Base-by-base conservation (phyloP, 2,329 filamentous ascomycete species). In the Sporothrix globosa region DNA sequence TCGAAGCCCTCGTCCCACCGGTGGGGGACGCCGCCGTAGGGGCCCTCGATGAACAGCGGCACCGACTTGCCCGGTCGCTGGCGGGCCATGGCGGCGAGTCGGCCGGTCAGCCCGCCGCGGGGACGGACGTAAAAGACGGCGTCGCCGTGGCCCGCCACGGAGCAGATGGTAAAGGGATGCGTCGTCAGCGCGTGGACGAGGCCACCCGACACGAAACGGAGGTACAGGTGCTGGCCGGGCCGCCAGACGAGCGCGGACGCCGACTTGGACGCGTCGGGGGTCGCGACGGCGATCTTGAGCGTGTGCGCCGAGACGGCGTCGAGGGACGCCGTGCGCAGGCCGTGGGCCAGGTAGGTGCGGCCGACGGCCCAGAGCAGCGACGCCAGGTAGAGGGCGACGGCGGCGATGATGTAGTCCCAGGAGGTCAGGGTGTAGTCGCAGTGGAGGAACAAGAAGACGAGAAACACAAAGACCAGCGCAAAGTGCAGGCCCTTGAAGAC, bases 321-420 rank as follows among this genome's bases (percentile, higher is more conserved):
- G 17, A 87, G 75, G 17, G 74, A 77, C 0, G 85, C 86, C 34
- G 76, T 78, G 52, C 81, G 80, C 54, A 84, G 68, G n/a, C 86
- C 85, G 73, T 87, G 80, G 72, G 84, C 80, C 68, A 87, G 80
- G 69, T 79, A 83, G 1, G 83, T 85, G 17, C 82, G 79, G 58
- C 83, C 77, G 71, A 82, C 80, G 0, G 82, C 77, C 70, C 83
- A 83, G 9, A 83, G 73, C 72, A 82, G 83, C 52, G 80, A 83
- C 2, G 83, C 74, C 0, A 83, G 75, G 75, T 87, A 89, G 7
- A 89, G 74, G 0, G 83, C 81, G 10, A 79, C 86, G 0, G 84
- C 82, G 1, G 84, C 87, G 72, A 90, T 84, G 75, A 89, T 88
- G 75, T 89, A 89, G 77, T 89, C 84, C 85, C 84, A 88, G 2